Evolutionary conservation across 371 early-diverging fungal genomes (phyloP).

Genomic region (Actinomortierella ambigua): DNA sequence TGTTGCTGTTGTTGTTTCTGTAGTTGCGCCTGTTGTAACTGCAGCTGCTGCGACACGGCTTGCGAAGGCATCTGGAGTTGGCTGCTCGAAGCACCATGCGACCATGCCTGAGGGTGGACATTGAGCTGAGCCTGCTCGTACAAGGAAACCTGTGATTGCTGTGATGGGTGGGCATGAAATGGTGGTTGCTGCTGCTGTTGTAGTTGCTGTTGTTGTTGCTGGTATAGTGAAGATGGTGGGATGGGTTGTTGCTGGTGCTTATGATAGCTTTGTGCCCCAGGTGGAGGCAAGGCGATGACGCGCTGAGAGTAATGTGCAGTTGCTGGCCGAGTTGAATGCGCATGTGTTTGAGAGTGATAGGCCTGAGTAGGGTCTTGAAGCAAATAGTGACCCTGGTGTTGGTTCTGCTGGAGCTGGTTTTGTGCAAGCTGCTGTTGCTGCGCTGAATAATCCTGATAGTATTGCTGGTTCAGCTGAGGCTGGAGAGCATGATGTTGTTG

Average conservation of each 20-base stretch:
- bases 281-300: neutral
- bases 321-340: constrained; percentile 14
- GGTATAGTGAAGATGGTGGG: constrained; percentile 40
- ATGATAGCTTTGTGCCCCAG: neutral
- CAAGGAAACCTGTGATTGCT: constrained; percentile 1
- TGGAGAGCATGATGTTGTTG: too few relatives aligned
- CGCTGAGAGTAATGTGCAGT: constrained; percentile 12
- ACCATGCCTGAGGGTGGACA: constrained; percentile 14
- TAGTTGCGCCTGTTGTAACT: constrained; percentile 39
- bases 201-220: constrained; percentile 41
- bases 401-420: constrained; percentile 24
- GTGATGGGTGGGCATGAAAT: constrained; percentile 11
- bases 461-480: too few relatives aligned
- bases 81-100: constrained; percentile 6
- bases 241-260: constrained; percentile 26
- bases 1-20: constrained; percentile 32
- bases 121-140: constrained; percentile 22
- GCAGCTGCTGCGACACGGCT: constrained; percentile 46
- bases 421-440: constrained; percentile 26
- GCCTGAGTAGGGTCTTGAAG: constrained; percentile 13
- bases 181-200: constrained; percentile 21
- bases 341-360: too few relatives aligned
- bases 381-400: constrained; percentile 11
- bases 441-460: constrained; percentile 15
- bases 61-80: constrained; percentile 33